Evolutionary conservation across 2,329 filamentous ascomycete species (phyloP).

Genomic region (Ophiostoma sp.): DNA sequence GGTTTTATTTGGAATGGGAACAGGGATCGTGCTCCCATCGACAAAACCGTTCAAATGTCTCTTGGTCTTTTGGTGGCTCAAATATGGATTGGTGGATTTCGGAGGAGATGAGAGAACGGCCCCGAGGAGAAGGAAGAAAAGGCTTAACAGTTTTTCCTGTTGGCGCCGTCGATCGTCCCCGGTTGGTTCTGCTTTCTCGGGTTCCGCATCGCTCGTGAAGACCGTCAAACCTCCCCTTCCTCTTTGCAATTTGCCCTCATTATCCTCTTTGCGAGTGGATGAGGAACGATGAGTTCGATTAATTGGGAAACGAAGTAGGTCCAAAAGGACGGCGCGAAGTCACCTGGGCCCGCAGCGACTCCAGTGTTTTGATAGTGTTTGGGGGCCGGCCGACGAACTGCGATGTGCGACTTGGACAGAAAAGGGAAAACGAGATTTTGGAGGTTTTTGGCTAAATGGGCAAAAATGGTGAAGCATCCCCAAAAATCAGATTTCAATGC

Average conservation of each 20-base stretch:
- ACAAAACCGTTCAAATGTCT: background rate
- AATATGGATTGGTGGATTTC: background rate
- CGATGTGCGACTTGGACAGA: background rate
- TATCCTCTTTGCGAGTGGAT: background rate
- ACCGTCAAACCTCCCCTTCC: background rate
- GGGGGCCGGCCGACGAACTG: background rate
- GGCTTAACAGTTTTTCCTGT: slow-evolving; percentile 4
- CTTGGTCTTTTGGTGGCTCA: background rate
- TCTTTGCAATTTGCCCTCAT: background rate
- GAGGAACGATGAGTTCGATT: background rate
- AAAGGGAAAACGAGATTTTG: background rate
- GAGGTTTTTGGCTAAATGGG: background rate
- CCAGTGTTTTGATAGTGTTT: background rate
- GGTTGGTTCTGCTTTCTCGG: background rate
- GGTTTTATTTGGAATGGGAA: slow-evolving; percentile 10
- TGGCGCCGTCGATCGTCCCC: background rate
- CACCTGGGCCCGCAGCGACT: background rate
- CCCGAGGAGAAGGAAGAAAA: background rate
- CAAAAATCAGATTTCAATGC: background rate
- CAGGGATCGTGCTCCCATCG: background rate
- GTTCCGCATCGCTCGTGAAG: background rate
- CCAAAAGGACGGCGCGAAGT: background rate
- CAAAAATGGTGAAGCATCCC: background rate
- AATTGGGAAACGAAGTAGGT: background rate
- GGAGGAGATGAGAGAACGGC: background rate